Percentiles rank a stretch among this genome's conserved stretches.
Evolutionary conservation across 371 early-diverging fungal species (phyloP).

Genomic region (Syncephalastrum contaminatum): DNA sequence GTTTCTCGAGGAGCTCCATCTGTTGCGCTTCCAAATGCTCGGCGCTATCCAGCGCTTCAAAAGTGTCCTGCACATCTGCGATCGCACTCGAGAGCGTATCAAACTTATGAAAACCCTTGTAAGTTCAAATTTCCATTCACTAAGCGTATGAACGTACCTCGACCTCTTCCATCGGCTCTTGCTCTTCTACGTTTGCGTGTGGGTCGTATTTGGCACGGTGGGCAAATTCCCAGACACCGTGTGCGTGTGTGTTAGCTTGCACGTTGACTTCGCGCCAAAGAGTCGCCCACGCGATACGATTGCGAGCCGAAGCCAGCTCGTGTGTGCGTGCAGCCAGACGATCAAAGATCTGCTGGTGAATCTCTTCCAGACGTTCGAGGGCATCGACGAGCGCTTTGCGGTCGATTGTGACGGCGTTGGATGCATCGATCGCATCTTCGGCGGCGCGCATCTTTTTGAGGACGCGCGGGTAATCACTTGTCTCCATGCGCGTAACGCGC

Average conservation of each 20-base stretch:
- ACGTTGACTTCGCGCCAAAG: constrained; percentile 18
- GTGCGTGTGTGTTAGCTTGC: constrained; percentile 15
- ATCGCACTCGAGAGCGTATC: too few species aligned
- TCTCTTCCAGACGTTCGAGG: constrained; percentile 29
- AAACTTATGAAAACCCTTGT: neutral
- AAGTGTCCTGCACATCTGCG: neutral
- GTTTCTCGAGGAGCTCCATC: neutral
- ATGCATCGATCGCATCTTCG: constrained; percentile 39
- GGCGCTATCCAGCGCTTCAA: constrained; percentile 8
- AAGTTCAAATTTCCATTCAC: constrained; percentile 2
- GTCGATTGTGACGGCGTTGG: constrained; percentile 39
- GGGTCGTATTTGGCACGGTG: constrained; percentile 35
- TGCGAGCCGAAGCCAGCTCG: constrained; percentile 20
- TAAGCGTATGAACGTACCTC: constrained; percentile 1
- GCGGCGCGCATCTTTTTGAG: constrained; percentile 24
- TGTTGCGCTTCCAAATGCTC: constrained; percentile 15
- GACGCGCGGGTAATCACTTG: constrained; percentile 24
- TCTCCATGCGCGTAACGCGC: constrained; percentile 29
- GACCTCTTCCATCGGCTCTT: neutral
- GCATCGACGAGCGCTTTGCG: constrained; percentile 28
- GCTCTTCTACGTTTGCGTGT: constrained; percentile 3
- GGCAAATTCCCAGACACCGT: constrained; percentile 38
- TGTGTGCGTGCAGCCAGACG: constrained; percentile 16
- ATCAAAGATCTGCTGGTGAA: constrained; percentile 16
- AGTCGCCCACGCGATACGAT: constrained; percentile 22